phyloP scores from a whole-genome alignment of 1,139 yeast genomes.

The Trichomonascaceae sp. region DNA sequence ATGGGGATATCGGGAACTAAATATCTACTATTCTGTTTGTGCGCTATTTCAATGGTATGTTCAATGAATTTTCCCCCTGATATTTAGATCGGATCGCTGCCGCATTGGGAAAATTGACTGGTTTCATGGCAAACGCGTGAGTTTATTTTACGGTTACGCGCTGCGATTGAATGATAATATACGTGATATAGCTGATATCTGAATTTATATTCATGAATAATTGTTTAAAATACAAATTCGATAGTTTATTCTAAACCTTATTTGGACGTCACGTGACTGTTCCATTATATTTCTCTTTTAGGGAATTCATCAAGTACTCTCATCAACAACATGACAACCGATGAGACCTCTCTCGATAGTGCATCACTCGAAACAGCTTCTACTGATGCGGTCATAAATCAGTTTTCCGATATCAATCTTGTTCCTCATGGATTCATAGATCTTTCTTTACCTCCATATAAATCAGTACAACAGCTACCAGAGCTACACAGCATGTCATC shows the following conservation, averaged over 20 bases:
- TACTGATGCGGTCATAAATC: slow-evolving; percentile 23
- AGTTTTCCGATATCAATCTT: slow-evolving; percentile 26
- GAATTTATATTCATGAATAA: background rate
- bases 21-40: background rate
- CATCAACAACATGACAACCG: background rate
- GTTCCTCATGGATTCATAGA: slow-evolving; percentile 30
- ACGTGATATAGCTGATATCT: background rate
- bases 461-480: slow-evolving; percentile 19
- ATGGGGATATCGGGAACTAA: background rate
- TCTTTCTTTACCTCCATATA: slow-evolving; percentile 22
- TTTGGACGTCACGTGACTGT: background rate
- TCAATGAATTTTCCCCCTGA: background rate
- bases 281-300: background rate
- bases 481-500: slow-evolving; percentile 30
- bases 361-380: background rate
- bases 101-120: background rate
- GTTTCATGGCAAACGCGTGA: background rate
- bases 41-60: background rate
- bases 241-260: background rate
- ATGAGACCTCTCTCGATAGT: background rate
- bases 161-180: background rate
- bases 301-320: background rate
- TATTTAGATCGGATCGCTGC: background rate
- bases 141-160: too few species aligned
- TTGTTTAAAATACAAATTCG: background rate